Conservation (phyloP, 495 filamentous ascomycete genomes). For the Penicillium mononematosum region DNA sequence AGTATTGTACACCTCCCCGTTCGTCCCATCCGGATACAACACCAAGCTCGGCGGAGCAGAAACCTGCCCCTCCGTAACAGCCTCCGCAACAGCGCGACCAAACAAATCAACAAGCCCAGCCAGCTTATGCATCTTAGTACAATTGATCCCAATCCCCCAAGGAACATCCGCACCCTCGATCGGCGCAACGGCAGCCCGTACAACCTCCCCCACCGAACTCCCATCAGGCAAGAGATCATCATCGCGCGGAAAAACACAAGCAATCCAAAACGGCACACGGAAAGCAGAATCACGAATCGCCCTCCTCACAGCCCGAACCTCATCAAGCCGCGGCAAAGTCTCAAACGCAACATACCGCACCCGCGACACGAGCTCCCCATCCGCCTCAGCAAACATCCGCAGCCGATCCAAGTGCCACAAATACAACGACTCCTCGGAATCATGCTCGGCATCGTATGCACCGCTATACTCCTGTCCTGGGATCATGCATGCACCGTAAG, state of each 20-base stretch:
- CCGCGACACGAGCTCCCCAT: conserved; percentile 25
- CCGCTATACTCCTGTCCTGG: conserved; percentile 65
- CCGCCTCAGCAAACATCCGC: conserved; percentile 42
- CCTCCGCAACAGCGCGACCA: conserved; percentile 27
- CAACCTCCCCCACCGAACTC: conserved; percentile 29
- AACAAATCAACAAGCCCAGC: conserved; percentile 45
- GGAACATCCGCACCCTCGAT: conserved; percentile 35
- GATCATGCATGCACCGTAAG: conserved; percentile 64
- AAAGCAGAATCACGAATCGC: conserved; percentile 35
- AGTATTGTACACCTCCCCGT: conserved; percentile 64
- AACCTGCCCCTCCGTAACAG: conserved; percentile 17
- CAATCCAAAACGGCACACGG: conserved; percentile 54
- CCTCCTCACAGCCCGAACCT: conserved; percentile 58
- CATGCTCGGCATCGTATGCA: conserved; percentile 50
- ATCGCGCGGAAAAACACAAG: conserved; percentile 58
- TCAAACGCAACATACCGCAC: conserved; percentile 62
- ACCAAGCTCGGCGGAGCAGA: conserved; percentile 52
- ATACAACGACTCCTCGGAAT: conserved; percentile 39
- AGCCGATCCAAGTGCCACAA: conserved; percentile 58
- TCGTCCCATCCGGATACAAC: conserved; percentile 67
- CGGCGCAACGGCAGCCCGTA: conserved; percentile 28
- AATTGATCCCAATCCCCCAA: conserved; percentile 67
- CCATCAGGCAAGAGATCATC: conserved; percentile 48
- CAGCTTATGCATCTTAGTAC: conserved; percentile 58
- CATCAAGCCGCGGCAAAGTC: conserved; percentile 58